Base-by-base conservation (phyloP, 768 basidiomycete genomes). In the Lyophyllum shimeji region DNA sequence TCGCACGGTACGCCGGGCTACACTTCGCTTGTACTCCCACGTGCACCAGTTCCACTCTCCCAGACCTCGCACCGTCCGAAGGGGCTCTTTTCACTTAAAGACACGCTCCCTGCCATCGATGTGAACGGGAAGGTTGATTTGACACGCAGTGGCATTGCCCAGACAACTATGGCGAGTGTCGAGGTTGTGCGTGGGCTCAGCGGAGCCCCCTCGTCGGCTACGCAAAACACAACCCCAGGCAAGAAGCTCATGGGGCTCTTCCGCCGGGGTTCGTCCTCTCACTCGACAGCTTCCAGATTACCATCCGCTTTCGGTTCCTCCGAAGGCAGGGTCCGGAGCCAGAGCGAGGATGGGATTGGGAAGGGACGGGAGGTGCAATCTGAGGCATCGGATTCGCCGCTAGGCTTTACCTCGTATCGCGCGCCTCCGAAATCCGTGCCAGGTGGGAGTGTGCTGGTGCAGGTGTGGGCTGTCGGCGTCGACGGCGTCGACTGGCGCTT, bases 401-500 rank as follows among this genome's bases (percentile, higher is more conserved):
- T 89, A 40, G 85, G 82, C 27, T 91, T 92, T 65, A 86, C 88
- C 2, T 80, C 83, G 27, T 84, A 89, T 67, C 81, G 88, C 13
- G 67, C 77, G 23, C 92, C 94, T 12, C 95, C 95, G 0, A 75
- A 75, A 12, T 85, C 86, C 63, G 84, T 95, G 9, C 82, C 86
- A 0, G 76, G 82, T 45, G 76, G 78, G 24, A 79, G 88, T 53
- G 82, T 95, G 15, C 76, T 97, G 21, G 85, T 97, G 6, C 93
- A 95, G 67, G 89, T 97, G 3, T 93, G 89, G 79, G 91, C 88
- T n/a, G 91, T 93, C 1, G 93, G 85, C 2, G 69, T 96, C 42
- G 93, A 96, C 62, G 77, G 79, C 13, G 73, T 87, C 6, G 95
- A 96, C 72, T 79, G 76, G 6, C 76, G 82, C 51, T 75, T 93